These are phyloP conservation scores for Pittosporum tobira DNA, from an alignment of 129 eudicot genomes.

Conservation along the genomic window DNA sequence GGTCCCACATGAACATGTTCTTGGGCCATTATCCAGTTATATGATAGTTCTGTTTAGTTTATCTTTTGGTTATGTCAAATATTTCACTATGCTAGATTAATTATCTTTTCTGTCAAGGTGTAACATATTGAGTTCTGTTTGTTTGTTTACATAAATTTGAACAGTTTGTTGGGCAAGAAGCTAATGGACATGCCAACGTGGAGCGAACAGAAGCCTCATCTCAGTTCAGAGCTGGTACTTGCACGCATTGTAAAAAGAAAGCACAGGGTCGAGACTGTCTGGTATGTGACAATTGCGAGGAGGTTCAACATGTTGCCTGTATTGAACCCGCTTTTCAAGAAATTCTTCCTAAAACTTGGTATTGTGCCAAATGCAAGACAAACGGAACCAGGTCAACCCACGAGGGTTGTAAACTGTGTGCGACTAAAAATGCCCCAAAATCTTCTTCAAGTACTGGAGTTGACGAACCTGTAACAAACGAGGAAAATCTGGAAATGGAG, in stretches of 20 bases:
- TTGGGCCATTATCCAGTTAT: no score
- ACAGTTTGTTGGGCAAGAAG: slow-evolving; percentile 30
- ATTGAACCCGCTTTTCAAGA: slow-evolving; percentile 39
- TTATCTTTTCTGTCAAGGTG: background rate
- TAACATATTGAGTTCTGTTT: background rate
- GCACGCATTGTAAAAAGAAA: slow-evolving; percentile 45
- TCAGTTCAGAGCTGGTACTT: slow-evolving; percentile 17
- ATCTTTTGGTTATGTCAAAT: no score
- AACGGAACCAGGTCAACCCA: slow-evolving; percentile 47
- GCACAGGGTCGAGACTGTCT: slow-evolving; percentile 43
- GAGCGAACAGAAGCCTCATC: slow-evolving; percentile 29
- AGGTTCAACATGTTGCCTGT: slow-evolving; percentile 56
- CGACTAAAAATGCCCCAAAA: slow-evolving; percentile 30
- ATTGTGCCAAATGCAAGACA: slow-evolving; percentile 49
- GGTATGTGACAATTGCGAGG: slow-evolving; percentile 80
- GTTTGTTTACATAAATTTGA: no score
- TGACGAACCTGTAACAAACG: slow-evolving; percentile 6
- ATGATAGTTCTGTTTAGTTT: no score
- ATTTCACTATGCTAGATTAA: background rate
- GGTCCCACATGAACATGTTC: no score
- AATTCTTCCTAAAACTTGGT: slow-evolving; percentile 61
- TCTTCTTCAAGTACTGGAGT: background rate
- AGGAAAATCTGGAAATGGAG: slow-evolving; percentile 22
- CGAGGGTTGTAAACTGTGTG: slow-evolving; percentile 53
- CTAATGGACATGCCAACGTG: slow-evolving; percentile 15